Evolutionary conservation across 129 eudicot genomes (phyloP).

Genomic region (Oenanthe sinensis): DNA sequence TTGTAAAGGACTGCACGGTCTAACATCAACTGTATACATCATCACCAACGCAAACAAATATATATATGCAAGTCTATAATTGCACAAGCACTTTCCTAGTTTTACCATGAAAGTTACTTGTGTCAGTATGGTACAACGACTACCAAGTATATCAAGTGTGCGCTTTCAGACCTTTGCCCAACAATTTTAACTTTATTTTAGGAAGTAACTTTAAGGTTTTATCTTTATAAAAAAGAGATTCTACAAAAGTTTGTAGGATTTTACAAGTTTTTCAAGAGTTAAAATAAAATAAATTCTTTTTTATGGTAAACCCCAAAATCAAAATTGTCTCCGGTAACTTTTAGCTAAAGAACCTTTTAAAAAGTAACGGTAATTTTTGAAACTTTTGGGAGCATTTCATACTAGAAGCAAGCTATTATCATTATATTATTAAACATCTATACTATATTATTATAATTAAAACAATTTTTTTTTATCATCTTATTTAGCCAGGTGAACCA

Average conservation of each 20-base stretch:
- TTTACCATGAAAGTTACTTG: slow-evolving; percentile 3
- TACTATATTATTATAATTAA: too few species aligned
- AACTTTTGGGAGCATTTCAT: neutral
- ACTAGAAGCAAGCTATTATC: neutral
- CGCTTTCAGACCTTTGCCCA: neutral
- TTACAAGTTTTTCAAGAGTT: neutral
- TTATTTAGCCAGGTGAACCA: too few species aligned
- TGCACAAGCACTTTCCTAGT: slow-evolving; percentile 6
- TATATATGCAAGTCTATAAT: slow-evolving; percentile 1
- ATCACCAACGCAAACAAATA: neutral
- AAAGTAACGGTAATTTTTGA: neutral
- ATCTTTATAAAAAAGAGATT: neutral
- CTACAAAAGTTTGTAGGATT: neutral
- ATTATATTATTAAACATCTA: too few species aligned
- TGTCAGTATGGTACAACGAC: slow-evolving; percentile 2
- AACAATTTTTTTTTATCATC: too few species aligned
- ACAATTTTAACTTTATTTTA: neutral
- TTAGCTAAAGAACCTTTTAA: neutral
- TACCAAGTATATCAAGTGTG: neutral
- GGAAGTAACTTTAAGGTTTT: neutral
- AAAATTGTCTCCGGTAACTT: neutral
- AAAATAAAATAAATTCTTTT: neutral
- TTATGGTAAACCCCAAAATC: neutral
- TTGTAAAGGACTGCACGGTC: slow-evolving; percentile 3
- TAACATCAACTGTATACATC: slow-evolving; percentile 3